Percentiles rank a stretch among this genome's conserved stretches.
Evolutionary conservation across 768 basidiomycete genomes (phyloP).

Genomic region (Russula sp.): DNA sequence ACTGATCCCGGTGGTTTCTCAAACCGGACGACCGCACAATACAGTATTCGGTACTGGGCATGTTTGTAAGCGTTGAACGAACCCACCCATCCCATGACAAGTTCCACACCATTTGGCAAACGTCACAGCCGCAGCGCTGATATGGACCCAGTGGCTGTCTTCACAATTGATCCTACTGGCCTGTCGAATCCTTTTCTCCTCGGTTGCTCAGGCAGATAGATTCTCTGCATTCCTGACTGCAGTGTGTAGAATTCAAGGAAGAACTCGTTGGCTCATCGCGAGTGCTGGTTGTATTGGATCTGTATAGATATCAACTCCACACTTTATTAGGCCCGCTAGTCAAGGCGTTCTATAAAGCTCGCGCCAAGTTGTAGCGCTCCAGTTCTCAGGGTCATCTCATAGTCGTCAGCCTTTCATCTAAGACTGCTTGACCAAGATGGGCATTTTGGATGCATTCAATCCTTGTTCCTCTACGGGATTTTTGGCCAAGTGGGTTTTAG

Average conservation of each 20-base stretch:
- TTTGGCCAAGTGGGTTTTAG: conserved; percentile 1
- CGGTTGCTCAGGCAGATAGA: background rate
- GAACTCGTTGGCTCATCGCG: background rate
- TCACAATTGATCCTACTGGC: background rate
- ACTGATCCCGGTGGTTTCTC: background rate
- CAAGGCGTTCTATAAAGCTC: background rate
- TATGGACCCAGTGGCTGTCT: background rate
- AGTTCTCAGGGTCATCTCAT: background rate
- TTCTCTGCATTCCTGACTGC: background rate
- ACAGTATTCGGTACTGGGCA: conserved; percentile 2
- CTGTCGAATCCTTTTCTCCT: background rate
- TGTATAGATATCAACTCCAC: background rate
- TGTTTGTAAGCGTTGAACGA: background rate
- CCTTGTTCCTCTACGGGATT: background rate
- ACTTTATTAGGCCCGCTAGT: background rate
- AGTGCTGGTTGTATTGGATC: too few species aligned
- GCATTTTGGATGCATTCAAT: conserved; percentile 3
- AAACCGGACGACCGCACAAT: background rate
- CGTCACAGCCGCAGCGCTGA: background rate
- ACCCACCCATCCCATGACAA: background rate
- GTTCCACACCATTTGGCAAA: background rate
- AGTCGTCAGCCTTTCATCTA: background rate
- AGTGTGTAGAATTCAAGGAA: background rate
- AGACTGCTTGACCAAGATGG: background rate
- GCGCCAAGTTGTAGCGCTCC: too few species aligned